Conservation (phyloP, 306 rosid genomes). For the Rosa multiflora region DNA sequence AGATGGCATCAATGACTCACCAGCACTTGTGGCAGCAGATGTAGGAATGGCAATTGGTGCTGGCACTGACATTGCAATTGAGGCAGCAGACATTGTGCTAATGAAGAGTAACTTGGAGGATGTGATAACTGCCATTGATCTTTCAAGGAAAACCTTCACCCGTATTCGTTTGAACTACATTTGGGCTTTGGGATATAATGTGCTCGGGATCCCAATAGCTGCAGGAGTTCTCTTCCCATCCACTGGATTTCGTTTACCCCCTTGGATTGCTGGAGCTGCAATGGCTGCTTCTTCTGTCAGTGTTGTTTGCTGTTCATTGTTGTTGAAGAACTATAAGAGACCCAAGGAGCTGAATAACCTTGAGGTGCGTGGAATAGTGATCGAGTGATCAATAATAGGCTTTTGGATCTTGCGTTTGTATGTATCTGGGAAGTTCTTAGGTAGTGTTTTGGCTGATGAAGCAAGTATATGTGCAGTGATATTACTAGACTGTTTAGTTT, state of each 20-base stretch:
- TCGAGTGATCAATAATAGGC: conserved; percentile 28
- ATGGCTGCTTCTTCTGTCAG: conserved; percentile 79
- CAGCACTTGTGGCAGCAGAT: conserved; percentile 75
- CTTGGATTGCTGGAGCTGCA: conserved; percentile 85
- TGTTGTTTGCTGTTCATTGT: conserved; percentile 63
- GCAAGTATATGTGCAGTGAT: not conserved
- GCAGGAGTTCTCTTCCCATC: conserved; percentile 62
- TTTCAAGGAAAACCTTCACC: conserved; percentile 54
- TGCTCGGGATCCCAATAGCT: conserved; percentile 66
- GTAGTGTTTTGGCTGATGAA: not conserved
- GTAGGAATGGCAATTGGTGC: conserved; percentile 79
- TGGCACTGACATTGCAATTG: conserved; percentile 78
- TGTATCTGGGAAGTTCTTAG: not conserved
- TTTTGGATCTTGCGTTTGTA: not conserved
- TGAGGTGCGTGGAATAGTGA: conserved; percentile 39
- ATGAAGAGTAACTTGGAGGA: conserved; percentile 78
- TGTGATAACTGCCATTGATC: conserved; percentile 64
- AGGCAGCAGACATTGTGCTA: conserved; percentile 74
- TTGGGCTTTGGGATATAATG: conserved; percentile 66
- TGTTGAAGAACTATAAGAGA: conserved; percentile 56
- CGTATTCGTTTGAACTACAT: conserved; percentile 48
- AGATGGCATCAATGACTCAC: conserved; percentile 77
- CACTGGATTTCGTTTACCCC: conserved; percentile 53
- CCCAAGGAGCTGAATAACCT: conserved; percentile 43
- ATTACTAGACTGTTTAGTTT: not conserved